phyloP scores from a whole-genome alignment of 306 rosid species.

The Prunus campanulata region DNA sequence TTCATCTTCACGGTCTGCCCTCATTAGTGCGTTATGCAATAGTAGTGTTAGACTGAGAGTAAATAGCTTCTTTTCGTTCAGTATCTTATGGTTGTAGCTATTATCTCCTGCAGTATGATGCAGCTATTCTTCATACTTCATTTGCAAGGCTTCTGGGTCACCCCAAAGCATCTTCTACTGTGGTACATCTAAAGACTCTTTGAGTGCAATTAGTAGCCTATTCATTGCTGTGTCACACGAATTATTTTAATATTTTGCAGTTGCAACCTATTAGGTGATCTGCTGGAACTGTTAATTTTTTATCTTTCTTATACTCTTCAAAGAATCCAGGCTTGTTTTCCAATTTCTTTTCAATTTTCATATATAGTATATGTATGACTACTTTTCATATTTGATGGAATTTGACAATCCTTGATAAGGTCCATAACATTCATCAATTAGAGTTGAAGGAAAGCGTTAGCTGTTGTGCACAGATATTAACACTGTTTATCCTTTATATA shows the following conservation, averaged over 20 bases:
- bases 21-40: not conserved
- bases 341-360: not conserved
- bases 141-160: conserved; percentile 93
- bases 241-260: not conserved
- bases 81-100: not conserved
- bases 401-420: not conserved
- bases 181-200: not conserved
- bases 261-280: not conserved
- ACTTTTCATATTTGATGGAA: not conserved
- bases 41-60: not conserved
- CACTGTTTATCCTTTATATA: too few species aligned
- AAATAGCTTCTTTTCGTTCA: not conserved
- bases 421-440: not conserved
- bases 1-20: conserved; percentile 2
- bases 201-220: not conserved
- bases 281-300: not conserved
- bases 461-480: too few species aligned
- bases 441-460: conserved; percentile 1
- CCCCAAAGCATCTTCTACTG: conserved; percentile 44
- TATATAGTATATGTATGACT: too few species aligned
- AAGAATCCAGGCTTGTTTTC: not conserved
- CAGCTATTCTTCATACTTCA: conserved; percentile 89
- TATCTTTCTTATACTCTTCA: not conserved
- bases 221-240: not conserved
- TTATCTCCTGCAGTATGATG: conserved; percentile 68